These are phyloP conservation scores for Sphagnum fallax DNA, from an alignment of 228 moss, liverwort and hornwort species.

Conservation along the genomic window DNA sequence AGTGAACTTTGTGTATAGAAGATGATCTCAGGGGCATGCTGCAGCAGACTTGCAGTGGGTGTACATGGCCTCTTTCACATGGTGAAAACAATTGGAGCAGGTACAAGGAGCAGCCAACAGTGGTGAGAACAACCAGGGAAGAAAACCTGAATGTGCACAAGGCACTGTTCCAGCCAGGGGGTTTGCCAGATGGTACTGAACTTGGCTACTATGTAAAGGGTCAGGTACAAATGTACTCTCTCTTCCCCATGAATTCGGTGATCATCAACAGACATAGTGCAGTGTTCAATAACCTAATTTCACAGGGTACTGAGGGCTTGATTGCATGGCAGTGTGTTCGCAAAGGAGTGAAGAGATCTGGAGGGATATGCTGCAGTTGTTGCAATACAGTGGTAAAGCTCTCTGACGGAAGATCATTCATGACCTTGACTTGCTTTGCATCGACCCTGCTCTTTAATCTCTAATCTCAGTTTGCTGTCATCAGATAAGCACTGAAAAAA, in stretches of 20 bases:
- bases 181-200: slow-evolving; percentile 46
- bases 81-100: slow-evolving; percentile 8
- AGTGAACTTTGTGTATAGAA: neutral
- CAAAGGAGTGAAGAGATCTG: slow-evolving; percentile 46
- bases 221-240: slow-evolving; percentile 16
- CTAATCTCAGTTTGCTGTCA: too few species aligned
- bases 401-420: neutral
- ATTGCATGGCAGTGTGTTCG: slow-evolving; percentile 29
- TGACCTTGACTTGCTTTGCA: too few species aligned
- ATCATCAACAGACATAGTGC: neutral
- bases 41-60: neutral
- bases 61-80: neutral
- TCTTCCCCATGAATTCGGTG: neutral
- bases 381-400: slow-evolving; percentile 44
- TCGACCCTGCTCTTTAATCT: too few species aligned
- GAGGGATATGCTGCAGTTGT: slow-evolving; percentile 53
- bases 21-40: too few species aligned
- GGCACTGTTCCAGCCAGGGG: slow-evolving; percentile 47
- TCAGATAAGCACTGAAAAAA: too few species aligned
- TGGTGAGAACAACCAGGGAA: slow-evolving; percentile 34
- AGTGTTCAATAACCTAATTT: neutral
- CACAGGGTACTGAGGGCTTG: neutral
- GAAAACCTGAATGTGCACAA: slow-evolving; percentile 36
- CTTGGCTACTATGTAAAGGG: slow-evolving; percentile 43
- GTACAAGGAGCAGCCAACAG: slow-evolving; percentile 21